Evolutionary conservation across 1,284 basidiomycete genomes (phyloP).

Genomic region (Ceratobasidium papillatum): DNA sequence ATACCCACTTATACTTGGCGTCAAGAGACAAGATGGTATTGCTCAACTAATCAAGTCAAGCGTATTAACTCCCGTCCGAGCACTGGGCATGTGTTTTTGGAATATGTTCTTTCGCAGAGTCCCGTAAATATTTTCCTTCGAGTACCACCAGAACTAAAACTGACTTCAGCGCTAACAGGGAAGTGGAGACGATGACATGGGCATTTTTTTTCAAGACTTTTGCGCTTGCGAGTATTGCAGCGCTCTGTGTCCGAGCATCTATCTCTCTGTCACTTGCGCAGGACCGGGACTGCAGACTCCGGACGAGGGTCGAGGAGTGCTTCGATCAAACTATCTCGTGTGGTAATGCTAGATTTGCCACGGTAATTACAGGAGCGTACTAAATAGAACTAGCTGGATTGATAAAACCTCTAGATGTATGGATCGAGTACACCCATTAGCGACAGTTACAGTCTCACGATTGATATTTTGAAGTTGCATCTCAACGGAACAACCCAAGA

Average conservation of each 20-base stretch:
- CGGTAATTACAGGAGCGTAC: neutral
- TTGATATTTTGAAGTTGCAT: neutral
- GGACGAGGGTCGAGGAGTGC: constrained; percentile 13
- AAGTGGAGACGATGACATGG: neutral
- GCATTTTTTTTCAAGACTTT: neutral
- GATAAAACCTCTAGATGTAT: neutral
- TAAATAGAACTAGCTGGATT: neutral
- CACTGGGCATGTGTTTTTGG: neutral
- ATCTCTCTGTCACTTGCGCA: constrained; percentile 1
- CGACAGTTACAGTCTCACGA: neutral
- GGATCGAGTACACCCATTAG: neutral
- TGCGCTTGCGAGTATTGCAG: neutral
- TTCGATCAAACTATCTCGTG: constrained; percentile 1
- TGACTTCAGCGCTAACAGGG: neutral
- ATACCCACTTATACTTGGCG: neutral
- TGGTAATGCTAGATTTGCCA: neutral
- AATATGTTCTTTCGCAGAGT: constrained; percentile 18
- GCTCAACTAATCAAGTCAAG: neutral
- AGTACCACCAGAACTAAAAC: no score
- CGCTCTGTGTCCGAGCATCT: neutral
- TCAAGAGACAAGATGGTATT: neutral
- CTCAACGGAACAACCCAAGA: neutral
- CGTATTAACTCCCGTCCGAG: neutral
- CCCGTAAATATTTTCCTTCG: neutral
- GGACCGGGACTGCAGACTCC: constrained; percentile 1